A percentile compares a stretch with the other conserved stretches of the same genome.
Conservation (phyloP, 2,329 filamentous ascomycete species). For the Colletotrichum lupini region DNA sequence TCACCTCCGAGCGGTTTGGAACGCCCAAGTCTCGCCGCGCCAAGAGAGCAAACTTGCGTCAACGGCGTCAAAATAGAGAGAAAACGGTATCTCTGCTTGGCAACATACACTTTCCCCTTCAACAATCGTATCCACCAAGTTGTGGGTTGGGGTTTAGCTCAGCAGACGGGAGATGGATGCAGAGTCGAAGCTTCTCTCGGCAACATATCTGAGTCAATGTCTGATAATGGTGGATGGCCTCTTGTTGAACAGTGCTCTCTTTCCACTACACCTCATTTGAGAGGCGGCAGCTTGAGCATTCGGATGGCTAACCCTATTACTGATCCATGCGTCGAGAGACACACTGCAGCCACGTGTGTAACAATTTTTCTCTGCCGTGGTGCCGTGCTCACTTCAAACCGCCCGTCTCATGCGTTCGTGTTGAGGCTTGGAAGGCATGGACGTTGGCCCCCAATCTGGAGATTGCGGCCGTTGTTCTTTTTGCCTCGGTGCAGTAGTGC, state of each 20-base stretch:
- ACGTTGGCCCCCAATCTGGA: slow-evolving; percentile 30
- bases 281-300: background rate
- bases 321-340: slow-evolving; percentile 12
- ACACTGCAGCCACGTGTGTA: slow-evolving; percentile 18
- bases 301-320: background rate
- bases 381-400: slow-evolving; percentile 4
- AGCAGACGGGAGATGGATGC: slow-evolving; percentile 11
- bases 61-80: background rate
- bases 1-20: background rate
- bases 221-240: slow-evolving; percentile 12
- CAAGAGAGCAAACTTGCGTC: background rate
- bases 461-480: slow-evolving; percentile 31
- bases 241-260: slow-evolving; percentile 15
- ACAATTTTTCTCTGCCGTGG: background rate
- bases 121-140: background rate
- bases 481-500: slow-evolving; percentile 31
- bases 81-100: background rate
- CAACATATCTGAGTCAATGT: slow-evolving; percentile 18
- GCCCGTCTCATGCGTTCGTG: slow-evolving; percentile 18
- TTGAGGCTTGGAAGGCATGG: slow-evolving; percentile 4
- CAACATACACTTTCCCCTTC: background rate
- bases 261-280: background rate
- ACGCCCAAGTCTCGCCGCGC: background rate
- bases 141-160: slow-evolving; percentile 21
- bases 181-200: slow-evolving; percentile 28